A percentile compares a stretch with the other conserved stretches of the same genome.
These are phyloP conservation scores for Juglanconis sp. DNA, from an alignment of 2,329 filamentous ascomycete genomes.

Conservation along the genomic window DNA sequence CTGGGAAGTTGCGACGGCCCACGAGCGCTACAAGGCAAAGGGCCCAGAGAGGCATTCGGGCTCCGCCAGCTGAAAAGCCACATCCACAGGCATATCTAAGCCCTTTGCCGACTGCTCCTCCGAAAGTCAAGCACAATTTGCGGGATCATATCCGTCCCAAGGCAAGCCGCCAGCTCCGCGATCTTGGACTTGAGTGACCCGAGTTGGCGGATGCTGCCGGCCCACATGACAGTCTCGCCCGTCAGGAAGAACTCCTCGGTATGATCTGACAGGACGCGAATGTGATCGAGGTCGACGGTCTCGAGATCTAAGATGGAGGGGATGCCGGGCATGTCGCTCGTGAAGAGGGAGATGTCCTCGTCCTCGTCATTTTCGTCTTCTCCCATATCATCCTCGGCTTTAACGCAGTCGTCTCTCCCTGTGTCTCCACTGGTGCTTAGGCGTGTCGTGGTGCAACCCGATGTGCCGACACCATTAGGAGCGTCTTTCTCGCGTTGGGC, in stretches of 20 bases:
- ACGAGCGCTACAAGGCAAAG: too few relatives aligned
- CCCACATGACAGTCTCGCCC: conserved; percentile 59
- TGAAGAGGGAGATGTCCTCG: conserved; percentile 46
- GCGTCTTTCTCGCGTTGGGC: conserved; percentile 25
- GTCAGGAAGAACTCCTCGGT: conserved; percentile 37
- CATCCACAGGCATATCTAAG: not conserved
- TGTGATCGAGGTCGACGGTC: conserved; percentile 54
- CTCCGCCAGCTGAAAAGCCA: too few relatives aligned
- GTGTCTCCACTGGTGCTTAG: conserved; percentile 22
- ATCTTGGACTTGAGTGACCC: conserved; percentile 58
- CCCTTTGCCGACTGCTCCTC: not conserved
- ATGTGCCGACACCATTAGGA: conserved; percentile 9
- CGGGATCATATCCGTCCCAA: conserved; percentile 58
- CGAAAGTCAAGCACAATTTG: conserved; percentile 58
- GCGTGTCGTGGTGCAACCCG: conserved; percentile 19
- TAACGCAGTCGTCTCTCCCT: conserved; percentile 5
- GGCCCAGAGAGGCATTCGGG: too few relatives aligned
- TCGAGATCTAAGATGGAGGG: conserved; percentile 51
- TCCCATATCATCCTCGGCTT: conserved; percentile 6
- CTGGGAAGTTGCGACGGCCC: too few relatives aligned
- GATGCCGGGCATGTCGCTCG: conserved; percentile 65
- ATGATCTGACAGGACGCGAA: conserved; percentile 50
- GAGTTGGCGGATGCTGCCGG: conserved; percentile 47
- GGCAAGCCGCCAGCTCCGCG: conserved; percentile 63
- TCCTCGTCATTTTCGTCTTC: conserved; percentile 22